phyloP scores from a whole-genome alignment of 2,329 filamentous ascomycete genomes.

The Talaromyces sp. region DNA sequence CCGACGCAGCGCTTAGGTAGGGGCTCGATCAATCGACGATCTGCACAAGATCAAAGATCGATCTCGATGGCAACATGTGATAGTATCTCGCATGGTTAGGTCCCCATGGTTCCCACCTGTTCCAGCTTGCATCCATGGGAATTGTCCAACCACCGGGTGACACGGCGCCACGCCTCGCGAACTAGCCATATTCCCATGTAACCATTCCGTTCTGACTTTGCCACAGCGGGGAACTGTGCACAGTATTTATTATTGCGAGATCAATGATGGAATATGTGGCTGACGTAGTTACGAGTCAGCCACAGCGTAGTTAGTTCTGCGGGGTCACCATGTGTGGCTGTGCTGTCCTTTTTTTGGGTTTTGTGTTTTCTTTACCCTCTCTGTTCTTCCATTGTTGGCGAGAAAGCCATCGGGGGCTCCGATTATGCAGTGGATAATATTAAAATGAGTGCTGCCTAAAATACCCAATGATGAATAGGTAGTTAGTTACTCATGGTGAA shows the following conservation, averaged over 20 bases:
- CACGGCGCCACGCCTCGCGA: not conserved
- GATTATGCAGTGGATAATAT: not conserved
- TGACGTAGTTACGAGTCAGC: not conserved
- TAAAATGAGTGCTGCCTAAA: not conserved
- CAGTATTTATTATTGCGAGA: not conserved
- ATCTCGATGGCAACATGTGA: not conserved
- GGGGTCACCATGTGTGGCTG: not conserved
- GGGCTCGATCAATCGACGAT: not conserved
- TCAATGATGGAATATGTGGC: not conserved
- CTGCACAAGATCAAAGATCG: not conserved
- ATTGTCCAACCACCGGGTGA: not conserved
- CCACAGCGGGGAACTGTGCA: not conserved
- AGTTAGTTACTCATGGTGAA: not conserved
- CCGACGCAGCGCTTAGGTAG: not conserved
- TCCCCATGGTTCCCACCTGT: not conserved
- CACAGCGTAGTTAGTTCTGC: not conserved
- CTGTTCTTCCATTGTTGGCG: not conserved
- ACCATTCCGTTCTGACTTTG: no score
- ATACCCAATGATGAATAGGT: not conserved
- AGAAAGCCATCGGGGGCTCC: not conserved
- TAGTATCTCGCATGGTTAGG: not conserved
- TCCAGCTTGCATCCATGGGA: not conserved
- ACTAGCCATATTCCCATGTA: not conserved
- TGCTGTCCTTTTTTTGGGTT: not conserved
- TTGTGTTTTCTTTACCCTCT: no score